Conservation (phyloP, 2,329 filamentous ascomycete species). For the Camillea tinctor region DNA sequence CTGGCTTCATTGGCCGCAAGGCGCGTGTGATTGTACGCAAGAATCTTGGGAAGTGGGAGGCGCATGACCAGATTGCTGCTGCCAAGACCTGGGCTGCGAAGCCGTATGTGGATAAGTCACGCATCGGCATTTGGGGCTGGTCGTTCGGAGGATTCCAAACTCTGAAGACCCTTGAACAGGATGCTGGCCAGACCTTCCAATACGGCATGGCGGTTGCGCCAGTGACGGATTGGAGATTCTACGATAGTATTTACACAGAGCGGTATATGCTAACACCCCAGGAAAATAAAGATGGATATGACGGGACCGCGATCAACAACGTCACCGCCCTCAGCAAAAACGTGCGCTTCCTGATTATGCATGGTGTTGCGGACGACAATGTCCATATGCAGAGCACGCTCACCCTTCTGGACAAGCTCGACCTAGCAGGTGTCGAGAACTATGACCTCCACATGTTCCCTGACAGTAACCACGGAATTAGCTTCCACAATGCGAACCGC, state of each 20-base stretch:
- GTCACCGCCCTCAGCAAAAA: constrained; percentile 70
- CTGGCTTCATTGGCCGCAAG: constrained; percentile 83
- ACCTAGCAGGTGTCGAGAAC: constrained; percentile 79
- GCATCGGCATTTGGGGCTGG: constrained; percentile 97
- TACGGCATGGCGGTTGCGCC: constrained; percentile 98
- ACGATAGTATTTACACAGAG: constrained; percentile 92
- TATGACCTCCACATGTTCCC: constrained; percentile 97
- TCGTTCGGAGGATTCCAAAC: constrained; percentile 95
- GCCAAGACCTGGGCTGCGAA: constrained; percentile 81
- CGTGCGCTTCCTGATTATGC: constrained; percentile 91
- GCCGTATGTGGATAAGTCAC: constrained; percentile 75
- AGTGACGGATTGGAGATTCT: constrained; percentile 97
- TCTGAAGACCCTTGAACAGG: constrained; percentile 88
- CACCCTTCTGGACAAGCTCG: constrained; percentile 80
- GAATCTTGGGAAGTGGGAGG: constrained; percentile 81
- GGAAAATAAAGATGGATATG: constrained; percentile 75
- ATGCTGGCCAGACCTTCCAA: constrained; percentile 84
- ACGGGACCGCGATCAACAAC: constrained; percentile 71
- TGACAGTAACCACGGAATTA: constrained; percentile 92
- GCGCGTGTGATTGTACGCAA: constrained; percentile 79
- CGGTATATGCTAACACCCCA: constrained; percentile 96
- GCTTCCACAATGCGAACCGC: constrained; percentile 86
- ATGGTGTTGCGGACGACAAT: constrained; percentile 95
- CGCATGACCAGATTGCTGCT: constrained; percentile 86
- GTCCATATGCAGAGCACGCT: constrained; percentile 96